Evolutionary conservation across 345 rosid genomes (phyloP), one percentile per base, ranked within the genome.

Genomic region (Limnanthes douglasii): DNA sequence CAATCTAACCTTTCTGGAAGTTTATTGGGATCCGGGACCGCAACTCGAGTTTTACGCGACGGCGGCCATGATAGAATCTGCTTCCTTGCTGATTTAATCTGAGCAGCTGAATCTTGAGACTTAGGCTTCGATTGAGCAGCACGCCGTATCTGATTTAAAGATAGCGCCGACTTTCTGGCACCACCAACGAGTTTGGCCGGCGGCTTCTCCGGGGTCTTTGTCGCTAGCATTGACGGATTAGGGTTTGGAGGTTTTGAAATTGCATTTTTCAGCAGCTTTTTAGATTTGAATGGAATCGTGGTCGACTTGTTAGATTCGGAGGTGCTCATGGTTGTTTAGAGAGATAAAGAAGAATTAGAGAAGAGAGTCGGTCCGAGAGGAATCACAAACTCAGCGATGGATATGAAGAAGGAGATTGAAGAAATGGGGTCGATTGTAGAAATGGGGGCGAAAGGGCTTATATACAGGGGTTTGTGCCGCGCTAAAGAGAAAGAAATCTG

Each of bases 131-230:
- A 54, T 45, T 60, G 69, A 29, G 85, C 81, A 0, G 44, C 75
- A 7, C 56, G 53, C 21, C 85, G 73, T n/a, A 79, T 51, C 40
- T 79, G 81, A 39, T 58, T 47, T 15, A 69, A 48, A 1, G 93
- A 79, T 28, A 79, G 54, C 2, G 85, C n/a, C 85, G 0, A 59
- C 62, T 8, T 75, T 63, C 15, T 75, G 57, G 65, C 61, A 68
- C 33, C 68, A 57, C 19, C 59, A 37, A n/a, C 82, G 71, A 34
- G 44, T 51, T 11, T 30, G 32, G 55, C 47, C 32, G 59, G 20
- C 13, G 40, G 60, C 48, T 69, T 64, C 32, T 78, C 77, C 6
- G 82, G 86, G 21, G 93, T 75, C 23, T 68, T 54, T 11, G 75
- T 11, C 14, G 50, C n/a, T 16, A 55, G 59, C 18, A 53, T 18